Conservation (phyloP, 1,139 yeast genomes). For the Suhomyces choctaworum region DNA sequence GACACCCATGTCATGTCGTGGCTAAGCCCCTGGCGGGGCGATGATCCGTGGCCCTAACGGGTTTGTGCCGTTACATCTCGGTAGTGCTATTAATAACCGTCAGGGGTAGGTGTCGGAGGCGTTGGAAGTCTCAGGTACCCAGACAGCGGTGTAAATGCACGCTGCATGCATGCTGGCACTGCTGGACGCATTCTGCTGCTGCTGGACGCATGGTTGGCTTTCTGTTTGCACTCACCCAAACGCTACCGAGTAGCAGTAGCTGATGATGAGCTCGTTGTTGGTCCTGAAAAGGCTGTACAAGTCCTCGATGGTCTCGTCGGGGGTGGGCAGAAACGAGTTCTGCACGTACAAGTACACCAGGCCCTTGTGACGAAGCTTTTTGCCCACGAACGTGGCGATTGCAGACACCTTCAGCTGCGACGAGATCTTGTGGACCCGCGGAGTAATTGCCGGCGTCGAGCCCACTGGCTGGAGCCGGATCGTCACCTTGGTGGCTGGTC, state of each 20-base stretch:
- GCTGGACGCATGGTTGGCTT: no score
- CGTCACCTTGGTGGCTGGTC: constrained; percentile 30
- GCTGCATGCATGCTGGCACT: no score
- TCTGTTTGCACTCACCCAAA: constrained; percentile 50
- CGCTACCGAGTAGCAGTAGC: constrained; percentile 58
- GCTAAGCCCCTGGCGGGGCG: no score
- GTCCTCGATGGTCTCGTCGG: constrained; percentile 56
- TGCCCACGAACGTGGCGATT: constrained; percentile 44
- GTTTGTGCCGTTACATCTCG: no score
- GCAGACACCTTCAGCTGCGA: constrained; percentile 48
- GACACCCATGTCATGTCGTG: no score
- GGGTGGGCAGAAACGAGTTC: constrained; percentile 61
- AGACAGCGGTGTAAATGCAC: no score
- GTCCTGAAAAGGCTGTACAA: constrained; percentile 45
- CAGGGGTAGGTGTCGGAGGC: no score
- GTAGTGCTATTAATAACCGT: no score
- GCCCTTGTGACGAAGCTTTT: constrained; percentile 35
- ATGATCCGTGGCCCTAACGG: no score
- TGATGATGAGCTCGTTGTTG: constrained; percentile 52
- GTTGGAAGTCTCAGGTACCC: no score
- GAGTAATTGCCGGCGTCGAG: constrained; percentile 50
- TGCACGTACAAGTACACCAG: constrained; percentile 47
- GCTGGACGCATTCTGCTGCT: no score
- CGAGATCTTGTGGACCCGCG: constrained; percentile 51
- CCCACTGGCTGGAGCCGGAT: constrained; percentile 62